These are phyloP conservation scores for Fusarium sp. DNA, from an alignment of 2,329 filamentous ascomycete species.

Conservation along the genomic window DNA sequence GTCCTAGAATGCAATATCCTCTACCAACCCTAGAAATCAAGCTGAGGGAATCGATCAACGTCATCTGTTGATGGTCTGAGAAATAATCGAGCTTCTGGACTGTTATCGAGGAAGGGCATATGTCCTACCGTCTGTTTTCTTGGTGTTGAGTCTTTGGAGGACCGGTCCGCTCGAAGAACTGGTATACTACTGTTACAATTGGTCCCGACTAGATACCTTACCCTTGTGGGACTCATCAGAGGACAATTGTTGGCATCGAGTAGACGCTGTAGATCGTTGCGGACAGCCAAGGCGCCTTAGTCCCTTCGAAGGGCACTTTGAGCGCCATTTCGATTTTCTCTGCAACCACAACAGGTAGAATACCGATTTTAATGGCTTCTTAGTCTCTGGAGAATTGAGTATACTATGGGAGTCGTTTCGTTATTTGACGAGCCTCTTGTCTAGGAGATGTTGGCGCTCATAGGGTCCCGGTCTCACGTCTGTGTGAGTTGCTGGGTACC, in stretches of 20 bases:
- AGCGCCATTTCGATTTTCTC: background rate
- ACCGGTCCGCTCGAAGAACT: background rate
- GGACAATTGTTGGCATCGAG: fast-evolving
- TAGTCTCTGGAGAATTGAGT: background rate
- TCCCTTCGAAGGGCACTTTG: background rate
- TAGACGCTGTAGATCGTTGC: background rate
- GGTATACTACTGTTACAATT: background rate
- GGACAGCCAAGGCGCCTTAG: background rate
- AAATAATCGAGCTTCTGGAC: background rate
- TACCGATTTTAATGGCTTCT: background rate
- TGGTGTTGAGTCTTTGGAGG: background rate
- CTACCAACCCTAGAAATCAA: background rate
- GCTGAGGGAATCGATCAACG: background rate
- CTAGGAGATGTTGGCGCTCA: no score
- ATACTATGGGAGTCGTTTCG: background rate
- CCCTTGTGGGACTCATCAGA: background rate
- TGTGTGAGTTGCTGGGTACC: no score
- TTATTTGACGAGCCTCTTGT: background rate
- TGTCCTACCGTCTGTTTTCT: background rate
- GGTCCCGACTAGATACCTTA: background rate
- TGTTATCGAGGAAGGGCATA: background rate
- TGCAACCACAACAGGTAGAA: background rate
- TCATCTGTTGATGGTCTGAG: background rate
- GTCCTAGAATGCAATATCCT: background rate
- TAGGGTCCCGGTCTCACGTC: no score